phyloP scores from a whole-genome alignment of 768 basidiomycete genomes.

The Tephrocybe sp. region DNA sequence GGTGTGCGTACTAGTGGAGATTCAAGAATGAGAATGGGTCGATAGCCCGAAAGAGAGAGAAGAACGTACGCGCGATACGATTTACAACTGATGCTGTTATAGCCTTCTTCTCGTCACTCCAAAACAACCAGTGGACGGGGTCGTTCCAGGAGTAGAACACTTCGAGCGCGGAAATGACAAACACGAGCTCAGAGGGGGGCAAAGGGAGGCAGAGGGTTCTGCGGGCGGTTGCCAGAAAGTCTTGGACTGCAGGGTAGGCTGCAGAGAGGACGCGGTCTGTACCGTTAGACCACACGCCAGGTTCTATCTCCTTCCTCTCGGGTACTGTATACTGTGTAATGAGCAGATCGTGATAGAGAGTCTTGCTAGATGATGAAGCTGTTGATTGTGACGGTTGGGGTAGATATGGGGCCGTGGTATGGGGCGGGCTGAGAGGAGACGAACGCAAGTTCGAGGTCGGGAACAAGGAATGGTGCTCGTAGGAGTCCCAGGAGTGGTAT shows the following conservation, averaged over 20 bases:
- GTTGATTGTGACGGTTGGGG: constrained; percentile 17
- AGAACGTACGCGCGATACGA: constrained; percentile 50
- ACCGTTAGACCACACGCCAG: constrained; percentile 41
- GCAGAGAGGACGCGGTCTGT: constrained; percentile 41
- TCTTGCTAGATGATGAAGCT: constrained; percentile 8
- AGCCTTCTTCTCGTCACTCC: constrained; percentile 50
- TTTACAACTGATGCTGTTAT: constrained; percentile 54
- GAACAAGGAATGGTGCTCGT: constrained; percentile 24
- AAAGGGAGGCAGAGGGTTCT: constrained; percentile 36
- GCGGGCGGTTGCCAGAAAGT: constrained; percentile 45
- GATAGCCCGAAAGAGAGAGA: background rate
- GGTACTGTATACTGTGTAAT: constrained; percentile 25
- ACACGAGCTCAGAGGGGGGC: constrained; percentile 42
- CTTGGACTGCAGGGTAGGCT: constrained; percentile 47
- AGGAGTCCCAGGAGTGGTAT: constrained; percentile 23
- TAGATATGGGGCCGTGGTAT: constrained; percentile 13
- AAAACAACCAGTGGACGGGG: constrained; percentile 64
- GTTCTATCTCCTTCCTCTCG: constrained; percentile 27
- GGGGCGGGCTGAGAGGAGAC: constrained; percentile 15
- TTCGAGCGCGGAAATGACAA: constrained; percentile 60
- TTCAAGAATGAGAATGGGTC: background rate
- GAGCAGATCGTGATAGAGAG: constrained; percentile 14
- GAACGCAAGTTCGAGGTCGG: constrained; percentile 39
- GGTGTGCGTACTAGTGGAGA: constrained; percentile 35
- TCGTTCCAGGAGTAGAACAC: constrained; percentile 56